Base-by-base conservation (phyloP, 129 eudicot genomes). In the Flaveria ramosissima region DNA sequence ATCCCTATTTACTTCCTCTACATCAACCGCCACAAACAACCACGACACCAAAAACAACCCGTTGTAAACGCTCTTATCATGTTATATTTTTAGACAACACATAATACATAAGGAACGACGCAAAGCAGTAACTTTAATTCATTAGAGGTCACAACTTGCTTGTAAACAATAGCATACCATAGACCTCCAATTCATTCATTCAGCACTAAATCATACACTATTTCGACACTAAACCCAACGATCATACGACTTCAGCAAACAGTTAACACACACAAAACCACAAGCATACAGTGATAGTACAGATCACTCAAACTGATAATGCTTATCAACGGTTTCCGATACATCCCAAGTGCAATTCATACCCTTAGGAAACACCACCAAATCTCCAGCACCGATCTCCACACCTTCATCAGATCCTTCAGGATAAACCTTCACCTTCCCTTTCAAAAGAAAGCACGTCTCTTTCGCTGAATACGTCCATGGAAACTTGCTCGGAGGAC, bases 261-360 rank as follows among this genome's bases (percentile, higher is more conserved):
- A 70, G 65, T 59, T 66, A 9, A 8, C 36, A 30, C 36, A 30
- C 36, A 55, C 43, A 61, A 16, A 43, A 61, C 13, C 59, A 53
- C 30, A 60, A 55, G 14, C 69, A 42, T 26, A 21, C 45, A 41
- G 9, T 3, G 36, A 30, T 30, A 23, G 26, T 23, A 30, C 36
- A 36, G 41, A 36, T 47, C 56, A 80, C 75, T 89, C 97, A 56
- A 94, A 94, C 19, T 78, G 78, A 75, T 94, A 94, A 80, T 94
- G 97, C 85, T 94, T 91, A 82, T 94, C 99, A 14, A 94, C 97
- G 23, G 92, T 79, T 85, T 89, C 92, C 0, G 96, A 91, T 52
- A 95, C 97, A 60, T 95, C 99, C 99, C 97, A 95, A 60, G 96
- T 95, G 89, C 99, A 95, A 62, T 83, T 91, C 99, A 94, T 95